Percentiles rank a stretch among this genome's conserved stretches.
Evolutionary conservation across 2,329 filamentous ascomycete genomes (phyloP).

Genomic region (Rhynchosporium secalis): DNA sequence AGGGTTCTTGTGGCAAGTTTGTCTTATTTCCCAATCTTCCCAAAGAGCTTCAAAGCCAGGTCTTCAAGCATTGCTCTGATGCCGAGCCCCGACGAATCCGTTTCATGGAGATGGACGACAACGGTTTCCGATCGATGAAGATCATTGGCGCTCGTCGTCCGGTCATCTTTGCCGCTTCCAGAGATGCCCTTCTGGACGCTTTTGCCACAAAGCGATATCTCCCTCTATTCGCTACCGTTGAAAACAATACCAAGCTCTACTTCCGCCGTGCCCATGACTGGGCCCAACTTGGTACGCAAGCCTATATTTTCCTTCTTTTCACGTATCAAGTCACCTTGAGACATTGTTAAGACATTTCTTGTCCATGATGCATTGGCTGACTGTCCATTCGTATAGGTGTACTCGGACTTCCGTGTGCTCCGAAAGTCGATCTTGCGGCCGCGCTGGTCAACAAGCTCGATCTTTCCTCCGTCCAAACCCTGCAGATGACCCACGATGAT

Average conservation of each 20-base stretch:
- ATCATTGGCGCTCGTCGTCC: neutral
- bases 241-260: constrained; percentile 1
- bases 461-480: neutral
- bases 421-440: constrained; percentile 2
- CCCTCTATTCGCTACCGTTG: neutral
- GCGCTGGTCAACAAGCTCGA: constrained; percentile 3
- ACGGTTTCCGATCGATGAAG: neutral
- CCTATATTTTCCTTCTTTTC: too few relatives aligned
- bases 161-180: neutral
- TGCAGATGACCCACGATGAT: neutral
- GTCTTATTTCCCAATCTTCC: constrained; percentile 20
- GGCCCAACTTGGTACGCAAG: neutral
- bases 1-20: constrained; percentile 2
- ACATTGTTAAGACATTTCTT: too few relatives aligned
- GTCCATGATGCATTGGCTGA: too few relatives aligned
- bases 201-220: neutral
- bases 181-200: neutral
- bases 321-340: too few relatives aligned
- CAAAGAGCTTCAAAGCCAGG: constrained; percentile 17
- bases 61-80: constrained; percentile 9
- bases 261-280: neutral
- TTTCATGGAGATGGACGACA: constrained; percentile 7
- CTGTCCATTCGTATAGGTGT: too few relatives aligned
- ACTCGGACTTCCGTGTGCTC: neutral
- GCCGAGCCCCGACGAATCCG: neutral